A percentile compares a stretch with the other conserved stretches of the same genome.
Evolutionary conservation across 805 yeast genomes (phyloP).

Genomic region (Lipomyces yamanashiensis): DNA sequence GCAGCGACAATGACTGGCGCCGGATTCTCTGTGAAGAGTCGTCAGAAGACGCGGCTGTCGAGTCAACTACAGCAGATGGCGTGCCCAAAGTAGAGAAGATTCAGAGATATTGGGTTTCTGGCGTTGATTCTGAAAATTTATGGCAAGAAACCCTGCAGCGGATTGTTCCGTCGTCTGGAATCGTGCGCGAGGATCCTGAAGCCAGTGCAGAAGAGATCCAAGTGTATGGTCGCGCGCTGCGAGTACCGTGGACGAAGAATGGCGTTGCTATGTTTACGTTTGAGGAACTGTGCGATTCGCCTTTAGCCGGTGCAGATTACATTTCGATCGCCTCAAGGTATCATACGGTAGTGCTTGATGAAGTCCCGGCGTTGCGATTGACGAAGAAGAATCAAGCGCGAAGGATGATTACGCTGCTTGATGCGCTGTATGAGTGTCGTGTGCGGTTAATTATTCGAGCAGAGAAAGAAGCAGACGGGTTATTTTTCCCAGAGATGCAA

Average conservation of each 20-base stretch:
- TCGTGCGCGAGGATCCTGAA: constrained; percentile 7
- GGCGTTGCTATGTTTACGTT: constrained; percentile 58
- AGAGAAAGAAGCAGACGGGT: constrained; percentile 54
- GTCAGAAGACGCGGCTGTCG: background rate
- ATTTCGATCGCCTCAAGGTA: constrained; percentile 67
- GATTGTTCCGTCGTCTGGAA: background rate
- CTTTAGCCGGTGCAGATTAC: constrained; percentile 69
- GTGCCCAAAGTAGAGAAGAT: background rate
- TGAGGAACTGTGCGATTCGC: constrained; percentile 58
- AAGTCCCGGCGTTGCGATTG: constrained; percentile 63
- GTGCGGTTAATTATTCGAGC: constrained; percentile 62
- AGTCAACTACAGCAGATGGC: too few relatives aligned
- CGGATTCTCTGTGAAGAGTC: constrained; percentile 43
- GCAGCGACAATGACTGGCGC: constrained; percentile 62
- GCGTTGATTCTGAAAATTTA: constrained; percentile 7
- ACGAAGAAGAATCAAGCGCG: constrained; percentile 70
- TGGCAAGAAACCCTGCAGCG: constrained; percentile 27
- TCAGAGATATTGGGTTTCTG: constrained; percentile 19
- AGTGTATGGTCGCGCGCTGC: constrained; percentile 62
- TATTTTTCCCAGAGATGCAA: constrained; percentile 63
- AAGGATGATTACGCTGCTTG: constrained; percentile 63
- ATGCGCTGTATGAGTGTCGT: constrained; percentile 70
- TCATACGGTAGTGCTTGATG: constrained; percentile 60
- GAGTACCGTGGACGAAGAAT: constrained; percentile 51
- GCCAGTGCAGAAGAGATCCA: constrained; percentile 43